These are phyloP conservation scores for Ophiorrhiza pumila DNA, from an alignment of 257 asterid species.

Conservation along the genomic window DNA sequence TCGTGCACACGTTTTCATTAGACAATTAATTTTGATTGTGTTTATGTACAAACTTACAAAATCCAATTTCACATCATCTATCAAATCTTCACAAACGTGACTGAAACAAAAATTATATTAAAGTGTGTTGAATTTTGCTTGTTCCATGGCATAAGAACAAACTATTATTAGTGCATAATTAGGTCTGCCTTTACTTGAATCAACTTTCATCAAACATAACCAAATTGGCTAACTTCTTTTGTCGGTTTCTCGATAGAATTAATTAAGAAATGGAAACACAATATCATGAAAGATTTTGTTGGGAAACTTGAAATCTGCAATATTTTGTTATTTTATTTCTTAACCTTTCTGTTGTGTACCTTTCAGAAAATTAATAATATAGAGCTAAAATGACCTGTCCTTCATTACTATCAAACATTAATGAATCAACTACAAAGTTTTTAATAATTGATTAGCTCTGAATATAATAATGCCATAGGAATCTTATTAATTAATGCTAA, in stretches of 20 bases:
- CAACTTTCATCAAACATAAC: no score
- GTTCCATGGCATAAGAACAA: not conserved
- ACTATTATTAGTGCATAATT: no score
- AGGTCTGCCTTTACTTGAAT: not conserved
- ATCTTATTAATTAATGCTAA: no score
- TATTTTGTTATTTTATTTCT: no score
- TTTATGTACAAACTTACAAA: no score
- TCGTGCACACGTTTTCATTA: not conserved
- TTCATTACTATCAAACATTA: no score
- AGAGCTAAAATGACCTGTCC: no score
- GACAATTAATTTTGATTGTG: not conserved
- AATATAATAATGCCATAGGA: no score
- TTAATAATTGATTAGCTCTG: not conserved
- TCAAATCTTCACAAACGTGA: not conserved
- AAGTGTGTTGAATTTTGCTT: no score
- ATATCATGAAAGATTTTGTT: not conserved
- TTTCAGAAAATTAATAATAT: not conserved
- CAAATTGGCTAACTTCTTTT: not conserved
- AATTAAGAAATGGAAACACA: no score
- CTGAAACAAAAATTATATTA: not conserved
- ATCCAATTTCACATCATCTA: not conserved
- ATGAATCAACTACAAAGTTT: not conserved
- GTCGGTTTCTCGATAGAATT: not conserved
- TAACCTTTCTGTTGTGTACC: not conserved
- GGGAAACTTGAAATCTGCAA: no score